Evolutionary conservation across 495 filamentous ascomycete species (phyloP).

Genomic region (Chlorociboria aeruginascens): DNA sequence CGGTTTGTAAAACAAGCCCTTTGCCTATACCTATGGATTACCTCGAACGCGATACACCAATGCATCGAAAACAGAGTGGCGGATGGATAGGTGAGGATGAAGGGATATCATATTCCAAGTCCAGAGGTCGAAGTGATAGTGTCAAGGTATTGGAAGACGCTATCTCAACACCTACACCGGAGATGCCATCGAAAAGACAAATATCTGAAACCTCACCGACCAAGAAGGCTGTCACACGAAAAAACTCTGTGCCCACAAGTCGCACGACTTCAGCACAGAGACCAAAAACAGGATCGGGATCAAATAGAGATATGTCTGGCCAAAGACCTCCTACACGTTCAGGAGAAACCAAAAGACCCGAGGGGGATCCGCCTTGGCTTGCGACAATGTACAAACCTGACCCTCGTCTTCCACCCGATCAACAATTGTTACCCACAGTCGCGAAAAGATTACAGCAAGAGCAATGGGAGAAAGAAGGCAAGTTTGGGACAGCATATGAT

Average conservation of each 20-base stretch:
- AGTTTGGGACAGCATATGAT: slow-evolving; percentile 70
- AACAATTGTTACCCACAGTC: slow-evolving; percentile 90
- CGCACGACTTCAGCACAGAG: slow-evolving; percentile 35
- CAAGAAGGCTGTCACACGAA: slow-evolving; percentile 27
- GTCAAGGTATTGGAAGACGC: slow-evolving; percentile 43
- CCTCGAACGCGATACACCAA: slow-evolving; percentile 59
- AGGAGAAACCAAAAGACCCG: slow-evolving; percentile 56
- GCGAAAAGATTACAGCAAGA: slow-evolving; percentile 87
- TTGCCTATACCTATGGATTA: slow-evolving; percentile 59
- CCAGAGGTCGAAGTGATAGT: slow-evolving; percentile 60
- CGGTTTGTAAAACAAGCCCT: slow-evolving; percentile 65
- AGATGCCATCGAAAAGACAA: slow-evolving; percentile 20
- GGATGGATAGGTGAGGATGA: slow-evolving; percentile 49
- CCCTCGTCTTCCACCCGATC: slow-evolving; percentile 83
- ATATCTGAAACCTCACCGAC: slow-evolving; percentile 33
- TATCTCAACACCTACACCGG: slow-evolving; percentile 33
- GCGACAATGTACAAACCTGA: slow-evolving; percentile 92
- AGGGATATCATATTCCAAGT: slow-evolving; percentile 39
- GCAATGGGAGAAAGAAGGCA: slow-evolving; percentile 86
- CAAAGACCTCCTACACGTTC: slow-evolving; percentile 38
- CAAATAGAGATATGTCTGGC: slow-evolving; percentile 17
- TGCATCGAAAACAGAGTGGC: slow-evolving; percentile 48
- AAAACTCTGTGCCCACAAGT: slow-evolving; percentile 26
- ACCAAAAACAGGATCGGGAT: slow-evolving; percentile 49
- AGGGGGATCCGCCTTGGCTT: slow-evolving; percentile 94